Evolutionary conservation across 2,329 filamentous ascomycete genomes (phyloP).

Genomic region (Fusarium praegraminearum): DNA sequence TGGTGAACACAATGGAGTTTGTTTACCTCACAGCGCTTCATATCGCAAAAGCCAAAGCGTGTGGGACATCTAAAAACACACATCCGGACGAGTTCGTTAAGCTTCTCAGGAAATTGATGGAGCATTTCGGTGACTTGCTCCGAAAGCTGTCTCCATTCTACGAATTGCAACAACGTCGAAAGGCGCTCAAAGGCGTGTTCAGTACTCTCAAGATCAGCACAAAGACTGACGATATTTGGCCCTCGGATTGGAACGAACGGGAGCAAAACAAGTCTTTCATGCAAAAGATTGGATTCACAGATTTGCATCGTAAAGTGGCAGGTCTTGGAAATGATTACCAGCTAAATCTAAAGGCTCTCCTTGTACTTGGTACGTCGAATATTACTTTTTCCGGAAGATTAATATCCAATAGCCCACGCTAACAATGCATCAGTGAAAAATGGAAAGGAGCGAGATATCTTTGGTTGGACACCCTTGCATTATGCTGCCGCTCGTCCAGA

Average conservation of each 20-base stretch:
- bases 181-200: accelerated
- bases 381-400: too few species aligned
- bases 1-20: neutral
- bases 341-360: too few species aligned
- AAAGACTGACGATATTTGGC: neutral
- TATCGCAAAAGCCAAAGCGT: accelerated
- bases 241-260: neutral
- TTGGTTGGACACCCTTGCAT: neutral
- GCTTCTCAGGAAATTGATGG: accelerated
- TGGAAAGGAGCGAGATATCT: neutral
- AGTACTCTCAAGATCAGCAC: neutral
- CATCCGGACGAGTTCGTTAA: accelerated
- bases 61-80: accelerated
- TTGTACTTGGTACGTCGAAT: too few species aligned
- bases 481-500: neutral
- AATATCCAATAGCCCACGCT: too few species aligned
- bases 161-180: neutral
- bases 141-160: neutral
- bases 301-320: neutral
- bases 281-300: neutral
- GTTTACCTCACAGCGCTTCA: neutral
- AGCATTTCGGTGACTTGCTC: accelerated
- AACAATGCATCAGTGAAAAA: too few species aligned
- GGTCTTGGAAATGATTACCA: too few species aligned
- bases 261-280: neutral